Conservation (phyloP, 2,329 filamentous ascomycete genomes). For the Hawksworthiomyces lignivorus region DNA sequence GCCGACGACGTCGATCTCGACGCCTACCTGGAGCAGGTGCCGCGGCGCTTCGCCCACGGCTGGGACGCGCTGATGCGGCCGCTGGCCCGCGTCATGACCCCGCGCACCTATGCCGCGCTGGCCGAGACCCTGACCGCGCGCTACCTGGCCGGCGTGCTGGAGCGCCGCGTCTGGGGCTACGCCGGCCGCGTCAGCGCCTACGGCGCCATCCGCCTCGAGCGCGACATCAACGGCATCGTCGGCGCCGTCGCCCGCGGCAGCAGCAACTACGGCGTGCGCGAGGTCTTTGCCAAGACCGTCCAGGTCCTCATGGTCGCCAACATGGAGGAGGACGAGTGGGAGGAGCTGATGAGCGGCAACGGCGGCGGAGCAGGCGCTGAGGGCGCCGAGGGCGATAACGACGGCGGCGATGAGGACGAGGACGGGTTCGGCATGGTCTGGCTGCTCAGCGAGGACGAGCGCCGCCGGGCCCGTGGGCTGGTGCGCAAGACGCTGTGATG, state of each 20-base stretch:
- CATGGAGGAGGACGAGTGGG: slow-evolving; percentile 96
- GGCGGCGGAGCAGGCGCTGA: neutral
- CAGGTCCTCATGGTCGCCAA: slow-evolving; percentile 83
- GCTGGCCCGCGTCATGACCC: slow-evolving; percentile 74
- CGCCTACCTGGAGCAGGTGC: slow-evolving; percentile 58
- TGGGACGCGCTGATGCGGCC: slow-evolving; percentile 85
- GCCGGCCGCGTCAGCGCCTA: slow-evolving; percentile 72
- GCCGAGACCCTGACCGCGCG: slow-evolving; percentile 65
- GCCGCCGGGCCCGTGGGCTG: slow-evolving; percentile 62
- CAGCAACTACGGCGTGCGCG: slow-evolving; percentile 69
- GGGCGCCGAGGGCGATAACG: slow-evolving; percentile 35
- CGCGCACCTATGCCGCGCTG: slow-evolving; percentile 66
- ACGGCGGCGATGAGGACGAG: slow-evolving; percentile 20
- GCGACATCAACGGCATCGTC: slow-evolving; percentile 73
- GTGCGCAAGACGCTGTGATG: slow-evolving; percentile 30
- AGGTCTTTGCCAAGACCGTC: slow-evolving; percentile 65
- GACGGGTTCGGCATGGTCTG: slow-evolving; percentile 60
- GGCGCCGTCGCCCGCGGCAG: slow-evolving; percentile 54
- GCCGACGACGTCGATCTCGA: slow-evolving; percentile 23
- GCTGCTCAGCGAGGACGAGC: slow-evolving; percentile 67
- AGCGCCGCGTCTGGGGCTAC: slow-evolving; percentile 80
- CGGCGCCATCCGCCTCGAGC: slow-evolving; percentile 73
- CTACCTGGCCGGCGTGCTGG: slow-evolving; percentile 70
- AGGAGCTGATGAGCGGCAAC: slow-evolving; percentile 48
- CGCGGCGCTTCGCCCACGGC: slow-evolving; percentile 70